Evolutionary conservation across 129 eudicot species (phyloP), one percentile per base, ranked within the genome.

Genomic region (Artemisia annua): DNA sequence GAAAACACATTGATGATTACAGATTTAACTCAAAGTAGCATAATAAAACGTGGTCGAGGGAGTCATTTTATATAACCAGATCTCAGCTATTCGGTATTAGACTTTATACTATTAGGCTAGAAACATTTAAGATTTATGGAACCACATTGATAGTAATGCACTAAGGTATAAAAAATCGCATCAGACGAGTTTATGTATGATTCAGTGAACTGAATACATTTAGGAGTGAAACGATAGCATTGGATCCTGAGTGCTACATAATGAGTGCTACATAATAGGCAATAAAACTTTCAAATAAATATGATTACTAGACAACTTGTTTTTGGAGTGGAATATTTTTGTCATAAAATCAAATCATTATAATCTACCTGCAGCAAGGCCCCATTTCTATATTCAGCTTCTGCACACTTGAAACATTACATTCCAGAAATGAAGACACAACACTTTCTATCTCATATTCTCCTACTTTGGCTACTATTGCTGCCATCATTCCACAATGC

Each of bases 211-310:
- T 52, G 8, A 15, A 52, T 52, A 52, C 18, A 57, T 17, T 72
- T 46, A 19, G 35, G 54, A 15, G 60, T 14, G 43, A 72, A 72
- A 17, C 5, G 22, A 76, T 46, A 67, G 71, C 83, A 76, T 79
- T 72, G 83, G 82, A 79, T 82, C 81, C 87, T 79, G 48, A 66
- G 70, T 68, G 70, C 55, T 70, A 61, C 67, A 63, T 50, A 28
- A 28, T 79, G 48, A 66, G 70, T 68, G 75, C 55, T 70, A 70
- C 61, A 53, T 18, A 54, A 70, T 66, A 60, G 71, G 62, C 77
- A 72, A 72, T 43, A 82, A 24, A 78, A 75, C 55, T 80, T 73
- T 79, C 81, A 76, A 79, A 76, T 59, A 64, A 48, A 66, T 35
- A 79, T 77, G 80, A 80, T 77, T 69, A 73, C 73, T 66, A 79